phyloP scores from a whole-genome alignment of 2,329 filamentous ascomycete species.

The Xylariaceae sp. region DNA sequence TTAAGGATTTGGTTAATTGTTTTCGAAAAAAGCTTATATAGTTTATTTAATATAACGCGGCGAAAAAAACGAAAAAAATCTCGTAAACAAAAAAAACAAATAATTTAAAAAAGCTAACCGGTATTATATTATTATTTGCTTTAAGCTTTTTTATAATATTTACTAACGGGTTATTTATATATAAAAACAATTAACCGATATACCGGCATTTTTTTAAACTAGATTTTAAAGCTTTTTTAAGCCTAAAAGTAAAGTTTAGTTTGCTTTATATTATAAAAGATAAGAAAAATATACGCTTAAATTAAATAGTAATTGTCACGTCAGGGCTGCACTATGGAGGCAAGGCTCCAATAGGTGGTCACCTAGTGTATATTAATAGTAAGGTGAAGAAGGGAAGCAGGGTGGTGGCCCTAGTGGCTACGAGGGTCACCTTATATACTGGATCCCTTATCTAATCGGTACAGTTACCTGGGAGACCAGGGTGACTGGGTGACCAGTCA shows the following conservation, averaged over 20 bases:
- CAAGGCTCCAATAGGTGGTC: too few relatives aligned
- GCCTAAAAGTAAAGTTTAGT: background rate
- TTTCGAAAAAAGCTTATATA: background rate
- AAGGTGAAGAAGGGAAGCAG: too few relatives aligned
- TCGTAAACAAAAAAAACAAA: background rate
- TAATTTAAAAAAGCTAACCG: background rate
- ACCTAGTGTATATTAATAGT: too few relatives aligned
- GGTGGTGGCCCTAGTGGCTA: too few relatives aligned
- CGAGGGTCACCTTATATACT: too few relatives aligned
- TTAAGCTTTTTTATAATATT: background rate
- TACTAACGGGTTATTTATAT: background rate
- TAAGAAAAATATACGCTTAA: background rate
- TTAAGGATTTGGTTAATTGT: background rate
- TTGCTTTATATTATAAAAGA: background rate
- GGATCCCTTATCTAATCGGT: too few relatives aligned
- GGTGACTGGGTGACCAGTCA: too few relatives aligned
- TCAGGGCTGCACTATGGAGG: too few relatives aligned
- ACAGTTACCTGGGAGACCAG: too few relatives aligned
- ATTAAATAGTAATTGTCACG: too few relatives aligned
- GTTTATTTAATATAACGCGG: background rate
- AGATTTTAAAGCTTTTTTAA: background rate
- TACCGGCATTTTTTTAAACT: background rate
- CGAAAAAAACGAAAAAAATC: background rate
- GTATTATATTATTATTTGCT: background rate
- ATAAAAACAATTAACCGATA: background rate